Evolutionary conservation across 2,329 filamentous ascomycete genomes (phyloP), one percentile per base, ranked within the genome.

Genomic region (Diaporthe sp.): DNA sequence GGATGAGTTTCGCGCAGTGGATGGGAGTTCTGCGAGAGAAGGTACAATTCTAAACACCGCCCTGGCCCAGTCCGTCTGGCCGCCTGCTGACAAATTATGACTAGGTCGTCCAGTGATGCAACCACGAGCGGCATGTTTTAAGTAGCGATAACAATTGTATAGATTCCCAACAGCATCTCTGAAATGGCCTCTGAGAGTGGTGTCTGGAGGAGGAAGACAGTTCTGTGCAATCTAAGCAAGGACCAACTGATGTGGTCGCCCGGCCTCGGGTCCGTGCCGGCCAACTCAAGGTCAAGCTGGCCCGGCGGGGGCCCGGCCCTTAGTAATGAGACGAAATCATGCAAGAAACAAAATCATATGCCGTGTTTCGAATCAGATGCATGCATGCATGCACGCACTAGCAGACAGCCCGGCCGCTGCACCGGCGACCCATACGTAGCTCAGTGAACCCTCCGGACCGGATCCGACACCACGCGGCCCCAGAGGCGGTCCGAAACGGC

Each of bases 1-100:
- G 95, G 67, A 92, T 97, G 85, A 97, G 96, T 82, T 92, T 97
- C 81, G 93, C 93, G 80, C 96, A 98, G 85, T 99, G 95, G 93
- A 93, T 98, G 88, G 95, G 95, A 73, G 92, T 91, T 80, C 85
- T 99, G 84, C 90, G 96, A 84, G 97, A 98, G 88, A 99, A 98
- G 95, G 97, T 98, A 79, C 80, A 81, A 77, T 64, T 60, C 22
- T 73, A 30, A 67, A 45, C 35, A 40, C 33, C 47, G 25, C n/a
- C 45, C 45, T 47, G 38, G 28, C 40, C 42, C 33, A 22, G 30
- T 35, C 13, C 5, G 38, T 17, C 13, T 67, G 19, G 33, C 57
- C 33, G 25, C 22, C n/a, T 17, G 72, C 74, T 76, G 60, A 76
- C 72, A 50, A 4, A 45, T 22, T 35, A 9, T 40, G 8, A 50